Base-by-base conservation (phyloP, 768 basidiomycete species). In the Gloeostereum incarnatum region DNA sequence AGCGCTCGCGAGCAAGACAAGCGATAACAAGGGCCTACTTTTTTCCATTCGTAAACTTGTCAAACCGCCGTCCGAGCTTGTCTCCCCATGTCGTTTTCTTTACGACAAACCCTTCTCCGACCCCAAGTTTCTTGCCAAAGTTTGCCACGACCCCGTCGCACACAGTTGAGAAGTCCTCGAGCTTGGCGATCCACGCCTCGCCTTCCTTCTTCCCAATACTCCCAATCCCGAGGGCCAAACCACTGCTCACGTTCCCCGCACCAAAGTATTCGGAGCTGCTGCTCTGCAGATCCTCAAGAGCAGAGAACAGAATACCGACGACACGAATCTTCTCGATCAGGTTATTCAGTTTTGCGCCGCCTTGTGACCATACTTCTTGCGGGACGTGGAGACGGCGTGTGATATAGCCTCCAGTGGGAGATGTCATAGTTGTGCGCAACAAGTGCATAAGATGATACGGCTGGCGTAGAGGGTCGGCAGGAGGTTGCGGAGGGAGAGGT, bases 401-500 rank as follows among this genome's bases (percentile, higher is more conserved):
- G 40, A 94, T 66, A 56, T 92, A 93, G 22, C 87, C 89, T n/a
- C 91, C 91, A 3, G 82, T 77, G 43, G 71, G 67, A 25, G 77
- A 78, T 25, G 66, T 71, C 77, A 93, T 93, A 19, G 89, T 89
- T 36, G 66, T 74, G 43, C 78, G 69, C 25, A 94, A 63, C 17
- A 88, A 71, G 43, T 68, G 65, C 89, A 94, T 92, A 73, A 94
- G 73, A 55, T 91, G 83, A 53, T 92, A 94, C 7, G 91, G 91
- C 49, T 90, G 82, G 30, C 86, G 71, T 35, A 87, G 63, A 17
- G 81, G 68, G 48, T 90, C 85, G 4, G 65, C 61, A 5, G 88
- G 89, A 17, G 84, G 69, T 11, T 68, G 57, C 2, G 82, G 76
- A 5, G 88, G 89, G 25, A 88, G 67, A 3, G 87, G 84, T 2